Conservation (phyloP, 129 eudicot species). For the Sambucus nigra region DNA sequence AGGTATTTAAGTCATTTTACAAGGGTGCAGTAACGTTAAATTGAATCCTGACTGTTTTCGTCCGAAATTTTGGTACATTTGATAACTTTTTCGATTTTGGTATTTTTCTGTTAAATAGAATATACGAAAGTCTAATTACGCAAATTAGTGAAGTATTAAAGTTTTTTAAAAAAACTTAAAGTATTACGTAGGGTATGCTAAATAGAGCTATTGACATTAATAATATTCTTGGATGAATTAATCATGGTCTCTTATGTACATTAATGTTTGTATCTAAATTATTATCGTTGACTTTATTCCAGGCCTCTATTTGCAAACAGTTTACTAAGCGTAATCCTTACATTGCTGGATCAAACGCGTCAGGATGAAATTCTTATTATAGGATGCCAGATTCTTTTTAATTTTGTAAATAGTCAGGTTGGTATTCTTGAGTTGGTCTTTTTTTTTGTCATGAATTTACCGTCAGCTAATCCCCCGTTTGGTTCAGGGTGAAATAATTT, state of each 20-base stretch:
- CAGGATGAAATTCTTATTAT: conserved; percentile 68
- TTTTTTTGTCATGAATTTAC: no score
- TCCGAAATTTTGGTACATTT: no score
- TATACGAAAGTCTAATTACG: no score
- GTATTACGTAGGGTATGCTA: background rate
- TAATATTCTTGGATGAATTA: background rate
- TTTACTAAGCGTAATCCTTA: conserved; percentile 65
- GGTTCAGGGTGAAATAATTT: no score
- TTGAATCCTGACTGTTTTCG: no score
- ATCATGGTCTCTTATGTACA: background rate
- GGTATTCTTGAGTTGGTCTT: conserved; percentile 13
- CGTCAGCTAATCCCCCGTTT: no score
- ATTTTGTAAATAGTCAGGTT: conserved; percentile 92
- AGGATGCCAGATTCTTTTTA: conserved; percentile 83
- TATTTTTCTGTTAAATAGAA: no score
- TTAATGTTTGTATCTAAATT: background rate
- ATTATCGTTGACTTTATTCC: conserved; percentile 17
- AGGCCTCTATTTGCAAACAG: conserved; percentile 95
- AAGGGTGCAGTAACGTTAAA: no score
- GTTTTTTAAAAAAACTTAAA: no score
- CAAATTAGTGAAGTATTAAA: no score
- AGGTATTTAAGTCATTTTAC: no score
- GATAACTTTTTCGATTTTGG: no score
- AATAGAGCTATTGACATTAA: background rate
- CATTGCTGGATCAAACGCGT: conserved; percentile 72